These are phyloP conservation scores for Esteya vermicola DNA, from an alignment of 2,329 filamentous ascomycete genomes.

Conservation along the genomic window DNA sequence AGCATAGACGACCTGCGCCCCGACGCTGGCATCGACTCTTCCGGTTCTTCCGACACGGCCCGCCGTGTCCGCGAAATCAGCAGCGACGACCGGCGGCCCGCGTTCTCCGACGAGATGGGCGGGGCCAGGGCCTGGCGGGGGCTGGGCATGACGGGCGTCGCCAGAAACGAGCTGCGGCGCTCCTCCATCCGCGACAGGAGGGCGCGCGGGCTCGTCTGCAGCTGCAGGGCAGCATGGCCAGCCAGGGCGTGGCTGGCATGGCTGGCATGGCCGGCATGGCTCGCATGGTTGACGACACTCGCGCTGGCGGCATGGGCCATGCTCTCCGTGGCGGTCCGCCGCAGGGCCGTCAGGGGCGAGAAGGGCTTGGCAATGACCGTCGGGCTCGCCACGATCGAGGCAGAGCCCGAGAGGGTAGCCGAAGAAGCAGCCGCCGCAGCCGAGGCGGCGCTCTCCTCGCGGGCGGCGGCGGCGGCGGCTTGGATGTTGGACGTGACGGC, in stretches of 20 bases:
- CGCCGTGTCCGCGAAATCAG: constrained; percentile 26
- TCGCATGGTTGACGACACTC: too few species aligned
- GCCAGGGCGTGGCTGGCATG: too few species aligned
- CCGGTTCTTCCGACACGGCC: constrained; percentile 33
- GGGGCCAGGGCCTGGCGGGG: constrained; percentile 26
- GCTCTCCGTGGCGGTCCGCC: background rate
- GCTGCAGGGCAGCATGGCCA: too few species aligned
- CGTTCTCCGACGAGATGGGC: constrained; percentile 24
- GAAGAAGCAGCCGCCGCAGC: too few species aligned
- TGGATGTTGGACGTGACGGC: background rate
- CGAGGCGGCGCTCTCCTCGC: background rate
- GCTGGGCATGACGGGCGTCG: constrained; percentile 28
- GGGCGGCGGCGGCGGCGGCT: background rate
- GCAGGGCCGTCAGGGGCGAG: background rate
- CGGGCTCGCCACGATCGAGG: constrained; percentile 1
- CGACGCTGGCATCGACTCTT: constrained; percentile 14
- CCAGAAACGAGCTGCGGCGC: constrained; percentile 18
- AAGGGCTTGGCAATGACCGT: background rate
- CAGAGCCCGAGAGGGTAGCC: too few species aligned
- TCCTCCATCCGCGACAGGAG: background rate
- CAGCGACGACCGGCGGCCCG: constrained; percentile 39
- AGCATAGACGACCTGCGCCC: constrained; percentile 30
- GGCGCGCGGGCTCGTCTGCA: background rate
- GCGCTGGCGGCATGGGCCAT: constrained; percentile 1
- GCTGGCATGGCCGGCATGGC: too few species aligned